Evolutionary conservation across 257 asterid species (phyloP), one percentile per base, ranked within the genome.

Genomic region (Cordia subcordata): DNA sequence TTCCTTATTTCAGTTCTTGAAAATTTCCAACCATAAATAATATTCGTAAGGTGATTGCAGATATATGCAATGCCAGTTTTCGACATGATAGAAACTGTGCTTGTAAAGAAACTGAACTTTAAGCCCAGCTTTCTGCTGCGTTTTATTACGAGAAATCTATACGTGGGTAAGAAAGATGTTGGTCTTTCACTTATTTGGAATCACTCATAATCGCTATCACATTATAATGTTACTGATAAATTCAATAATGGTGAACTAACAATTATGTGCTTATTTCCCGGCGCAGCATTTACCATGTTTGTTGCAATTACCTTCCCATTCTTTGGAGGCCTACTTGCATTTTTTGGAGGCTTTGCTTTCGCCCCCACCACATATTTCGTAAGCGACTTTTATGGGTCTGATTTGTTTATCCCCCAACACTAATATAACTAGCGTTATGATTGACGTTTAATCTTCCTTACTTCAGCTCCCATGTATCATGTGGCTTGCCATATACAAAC

Each of bases 341-440:
- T 79, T 72, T 76, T 79, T 22, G 80, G 80, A 50, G 79, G 82
- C 12, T 79, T 76, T 58, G 78, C 77, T 58, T 75, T 79, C 18
- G 80, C 82, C 32, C 82, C 81, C 1, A 80, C 83, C 20, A 77
- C 81, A 38, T 80, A 71, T 71, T 77, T 77, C 18, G 79, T 74
- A 73, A 74, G 81, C 13, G 13, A 50, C 10, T 50, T n/a, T 50
- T 14, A 10, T 1, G 47, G 10, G 14, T 14, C 10, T 42, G 2
- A 42, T 42, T 39, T 39, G 8, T 39, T 8, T 12, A n/a, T n/a
- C n/a, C n/a, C n/a, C n/a, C n/a, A n/a, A n/a, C n/a, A n/a, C n/a
- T n/a, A n/a, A 45, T 13, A 16, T 16, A 8, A 50, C 22, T 16
- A 9, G 20, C 5, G 6, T n/a, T 50, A 18, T 50, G 20, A 0